Conservation (phyloP, 2,329 filamentous ascomycete species). For the Thielaviopsis populi region DNA sequence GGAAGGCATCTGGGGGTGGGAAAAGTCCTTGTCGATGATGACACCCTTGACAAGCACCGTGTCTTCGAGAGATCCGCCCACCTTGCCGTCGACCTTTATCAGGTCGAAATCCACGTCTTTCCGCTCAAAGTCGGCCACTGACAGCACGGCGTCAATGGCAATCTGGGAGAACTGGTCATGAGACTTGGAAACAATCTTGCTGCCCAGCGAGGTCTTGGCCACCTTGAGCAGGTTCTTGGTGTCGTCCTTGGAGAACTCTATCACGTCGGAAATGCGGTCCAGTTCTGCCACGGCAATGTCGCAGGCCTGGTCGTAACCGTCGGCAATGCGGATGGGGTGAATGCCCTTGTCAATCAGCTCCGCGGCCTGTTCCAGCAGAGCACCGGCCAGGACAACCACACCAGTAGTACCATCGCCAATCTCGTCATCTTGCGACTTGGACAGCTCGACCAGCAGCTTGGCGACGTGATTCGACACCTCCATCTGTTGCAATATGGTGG, state of each 20-base stretch:
- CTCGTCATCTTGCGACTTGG: constrained; percentile 96
- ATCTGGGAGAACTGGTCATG: constrained; percentile 98
- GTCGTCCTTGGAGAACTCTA: constrained; percentile 67
- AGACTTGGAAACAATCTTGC: constrained; percentile 97
- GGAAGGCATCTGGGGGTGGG: constrained; percentile 95
- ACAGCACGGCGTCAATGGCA: constrained; percentile 90
- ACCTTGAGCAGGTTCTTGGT: constrained; percentile 85
- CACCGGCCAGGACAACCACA: constrained; percentile 89
- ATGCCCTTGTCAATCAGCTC: constrained; percentile 99
- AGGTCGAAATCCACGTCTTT: constrained; percentile 98
- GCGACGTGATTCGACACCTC: constrained; percentile 98
- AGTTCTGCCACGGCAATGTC: constrained; percentile 89
- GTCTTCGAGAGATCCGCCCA: constrained; percentile 86
- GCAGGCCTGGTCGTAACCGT: constrained; percentile 94
- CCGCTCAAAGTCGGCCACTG: constrained; percentile 86
- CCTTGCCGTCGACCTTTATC: constrained; percentile 98
- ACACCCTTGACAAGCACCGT: constrained; percentile 92
- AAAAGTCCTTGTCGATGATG: constrained; percentile 99
- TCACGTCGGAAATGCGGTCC: constrained; percentile 81
- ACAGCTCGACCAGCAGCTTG: constrained; percentile 90
- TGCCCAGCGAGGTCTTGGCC: constrained; percentile 86
- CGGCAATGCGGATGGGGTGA: constrained; percentile 94
- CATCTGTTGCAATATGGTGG: constrained; percentile 96
- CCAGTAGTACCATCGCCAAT: constrained; percentile 97
- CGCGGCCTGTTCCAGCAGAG: constrained; percentile 87